These are phyloP conservation scores for Eucalyptus cladocalyx DNA, from an alignment of 345 rosid genomes.

Conservation along the genomic window DNA sequence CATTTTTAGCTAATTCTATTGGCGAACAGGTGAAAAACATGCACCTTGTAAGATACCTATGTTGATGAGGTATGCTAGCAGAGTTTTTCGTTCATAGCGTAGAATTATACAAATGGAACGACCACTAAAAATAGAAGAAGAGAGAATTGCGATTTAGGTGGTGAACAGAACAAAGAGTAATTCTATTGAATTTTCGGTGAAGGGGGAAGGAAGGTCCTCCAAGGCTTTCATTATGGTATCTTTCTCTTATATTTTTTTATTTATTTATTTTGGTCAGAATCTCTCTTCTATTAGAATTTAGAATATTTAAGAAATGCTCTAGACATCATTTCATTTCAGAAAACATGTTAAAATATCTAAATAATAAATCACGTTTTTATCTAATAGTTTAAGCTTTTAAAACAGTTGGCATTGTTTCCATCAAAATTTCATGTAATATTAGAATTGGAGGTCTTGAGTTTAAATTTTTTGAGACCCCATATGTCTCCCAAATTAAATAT, in stretches of 20 bases:
- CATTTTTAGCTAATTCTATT: neutral
- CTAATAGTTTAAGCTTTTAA: no score
- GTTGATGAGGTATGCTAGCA: neutral
- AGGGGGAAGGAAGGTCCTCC: neutral
- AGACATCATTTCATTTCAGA: neutral
- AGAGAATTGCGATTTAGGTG: neutral
- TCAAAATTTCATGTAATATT: no score
- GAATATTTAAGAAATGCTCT: neutral
- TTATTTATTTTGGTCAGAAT: neutral
- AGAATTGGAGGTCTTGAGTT: no score
- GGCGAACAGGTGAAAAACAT: neutral
- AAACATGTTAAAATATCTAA: neutral
- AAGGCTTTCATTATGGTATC: neutral
- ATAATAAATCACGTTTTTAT: no score
- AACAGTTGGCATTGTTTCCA: no score
- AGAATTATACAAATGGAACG: neutral
- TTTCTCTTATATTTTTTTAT: neutral
- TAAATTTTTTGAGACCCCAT: no score
- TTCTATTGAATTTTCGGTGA: neutral
- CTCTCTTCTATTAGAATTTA: neutral
- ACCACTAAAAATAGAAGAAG: neutral
- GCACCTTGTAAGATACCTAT: neutral
- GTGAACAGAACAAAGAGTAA: neutral
- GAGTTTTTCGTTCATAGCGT: neutral
- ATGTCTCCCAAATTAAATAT: no score